Evolutionary conservation across 2,329 filamentous ascomycete species (phyloP), one percentile per base, ranked within the genome.

Genomic region (Chalaropsis thielavioides): DNA sequence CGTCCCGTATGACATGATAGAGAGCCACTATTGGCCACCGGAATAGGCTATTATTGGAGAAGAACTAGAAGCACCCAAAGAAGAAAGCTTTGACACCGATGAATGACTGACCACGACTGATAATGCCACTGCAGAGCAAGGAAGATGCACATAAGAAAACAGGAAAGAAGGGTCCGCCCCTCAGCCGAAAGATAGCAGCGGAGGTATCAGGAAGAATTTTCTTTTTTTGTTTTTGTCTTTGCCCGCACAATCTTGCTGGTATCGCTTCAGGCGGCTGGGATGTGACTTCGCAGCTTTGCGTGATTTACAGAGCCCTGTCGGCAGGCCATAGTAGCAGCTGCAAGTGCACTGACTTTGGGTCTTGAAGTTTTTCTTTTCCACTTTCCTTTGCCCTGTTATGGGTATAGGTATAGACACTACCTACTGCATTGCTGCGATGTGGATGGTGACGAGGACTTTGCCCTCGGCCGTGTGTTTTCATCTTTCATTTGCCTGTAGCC

Each of bases 1-100:
- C 17, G 31, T 17, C 17, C 15, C 31, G 19, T 58, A 58, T 58
- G 54, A 58, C 27, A 58, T 58, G 54, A 3, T 13, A 58, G 15
- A 11, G 24, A 10, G 27, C 15, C 54, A 58, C 54, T 27, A 58
- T 58, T 58, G 54, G 54, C 54, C 54, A 58, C 24, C 13, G 54
- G 31, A 2, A 38, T 35, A 38, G 54, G 17, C 54, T 58, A 58
- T 58, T 35, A 22, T 15, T 11, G 54, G 54, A 58, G 54, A 58
- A 58, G 54, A 38, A 58, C 24, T 58, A 58, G 54, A 58, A 58
- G 54, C 54, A 58, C n/a, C 27, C 27, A 38, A 35, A 58, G 54
- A 38, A 58, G 54, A 58, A 58, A 38, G 54, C 54, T 58, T 58
- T 38, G 54, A 58, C 27, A 35, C 24, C 31, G 54, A 3, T 58